Evolutionary conservation across 2,329 filamentous ascomycete genomes (phyloP), one percentile per base, ranked within the genome.

Genomic region (Amesomyces nigricolor): DNA sequence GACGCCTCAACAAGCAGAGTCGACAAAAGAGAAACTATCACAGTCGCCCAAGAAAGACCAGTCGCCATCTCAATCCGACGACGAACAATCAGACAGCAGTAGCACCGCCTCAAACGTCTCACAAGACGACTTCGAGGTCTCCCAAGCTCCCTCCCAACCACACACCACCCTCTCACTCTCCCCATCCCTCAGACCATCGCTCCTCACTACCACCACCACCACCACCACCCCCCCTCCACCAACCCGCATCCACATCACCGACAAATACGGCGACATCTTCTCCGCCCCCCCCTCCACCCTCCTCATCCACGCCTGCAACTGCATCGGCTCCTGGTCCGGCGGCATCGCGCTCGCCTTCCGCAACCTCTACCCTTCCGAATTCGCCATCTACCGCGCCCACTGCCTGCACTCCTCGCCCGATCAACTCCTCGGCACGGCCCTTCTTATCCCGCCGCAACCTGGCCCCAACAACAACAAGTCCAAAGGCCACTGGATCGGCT

Each of bases 221-320:
- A 26, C 17, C 37, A 13, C 30, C 42, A 22, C 45, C 39, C 37
- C 11, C 35, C 4, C 10, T 30, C 32, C 29, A 26, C 3, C 16
- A 17, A 29, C 26, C 6, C 17, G 16, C 40, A 57, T 58, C 53
- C 59, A 43, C 48, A 51, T 61, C 35, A 44, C 45, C 32, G 53
- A 61, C 37, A 51, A 48, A 10, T 22, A 29, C 3, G 58, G 58
- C 51, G 53, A 64, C 54, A 44, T 62, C 47, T 62, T 64, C 54
- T 39, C 53, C 17, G 57, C 58, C 11, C 60, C 62, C 1, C 53
- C 56, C 14, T 37, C 51, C 47, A 51, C 54, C 13, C 43, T 63
- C 30, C 51, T 65, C 47, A 64, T 65, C 53, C 59, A 62, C 58
- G 58, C 62, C 26, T 64, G 62, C 57, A 64, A 63, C 57, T n/a